A percentile compares a stretch with the other conserved stretches of the same genome.
These are phyloP conservation scores for Nicotiana undulata DNA, from an alignment of 257 asterid species.

Conservation along the genomic window DNA sequence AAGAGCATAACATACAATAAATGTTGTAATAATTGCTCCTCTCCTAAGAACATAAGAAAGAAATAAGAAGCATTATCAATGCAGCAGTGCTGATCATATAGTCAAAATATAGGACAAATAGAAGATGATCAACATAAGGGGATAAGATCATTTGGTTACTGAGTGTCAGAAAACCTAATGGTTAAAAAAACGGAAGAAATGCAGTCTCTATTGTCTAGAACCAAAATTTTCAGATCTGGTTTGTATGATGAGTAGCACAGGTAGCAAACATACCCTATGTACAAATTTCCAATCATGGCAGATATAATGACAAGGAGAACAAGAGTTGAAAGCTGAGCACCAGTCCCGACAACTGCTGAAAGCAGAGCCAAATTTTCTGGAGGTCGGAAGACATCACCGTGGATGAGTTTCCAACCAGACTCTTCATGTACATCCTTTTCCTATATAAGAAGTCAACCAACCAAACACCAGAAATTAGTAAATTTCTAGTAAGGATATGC, in stretches of 20 bases:
- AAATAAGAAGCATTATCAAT: background rate
- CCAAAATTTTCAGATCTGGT: background rate
- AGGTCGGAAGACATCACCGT: conserved; percentile 88
- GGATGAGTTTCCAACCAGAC: conserved; percentile 95
- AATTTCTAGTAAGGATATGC: background rate
- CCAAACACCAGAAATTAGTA: background rate
- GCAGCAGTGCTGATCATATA: background rate
- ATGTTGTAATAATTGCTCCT: conserved; percentile 73
- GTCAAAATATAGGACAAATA: background rate
- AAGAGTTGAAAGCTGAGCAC: conserved; percentile 71
- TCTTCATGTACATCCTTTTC: conserved; percentile 76
- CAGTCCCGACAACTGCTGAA: conserved; percentile 86
- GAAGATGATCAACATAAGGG: background rate
- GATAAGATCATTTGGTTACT: background rate
- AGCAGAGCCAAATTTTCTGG: conserved; percentile 55
- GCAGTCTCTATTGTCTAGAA: background rate
- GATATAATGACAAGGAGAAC: conserved; percentile 62
- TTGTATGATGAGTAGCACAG: background rate
- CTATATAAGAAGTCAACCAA: conserved; percentile 25
- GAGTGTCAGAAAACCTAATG: background rate
- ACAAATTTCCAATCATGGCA: conserved; percentile 63
- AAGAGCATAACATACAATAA: conserved; percentile 65
- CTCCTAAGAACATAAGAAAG: conserved; percentile 38
- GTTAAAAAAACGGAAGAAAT: background rate
- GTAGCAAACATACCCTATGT: conserved; percentile 51